Conservation (phyloP, 2,329 filamentous ascomycete genomes). For the Trichoderma cornu-damae region DNA sequence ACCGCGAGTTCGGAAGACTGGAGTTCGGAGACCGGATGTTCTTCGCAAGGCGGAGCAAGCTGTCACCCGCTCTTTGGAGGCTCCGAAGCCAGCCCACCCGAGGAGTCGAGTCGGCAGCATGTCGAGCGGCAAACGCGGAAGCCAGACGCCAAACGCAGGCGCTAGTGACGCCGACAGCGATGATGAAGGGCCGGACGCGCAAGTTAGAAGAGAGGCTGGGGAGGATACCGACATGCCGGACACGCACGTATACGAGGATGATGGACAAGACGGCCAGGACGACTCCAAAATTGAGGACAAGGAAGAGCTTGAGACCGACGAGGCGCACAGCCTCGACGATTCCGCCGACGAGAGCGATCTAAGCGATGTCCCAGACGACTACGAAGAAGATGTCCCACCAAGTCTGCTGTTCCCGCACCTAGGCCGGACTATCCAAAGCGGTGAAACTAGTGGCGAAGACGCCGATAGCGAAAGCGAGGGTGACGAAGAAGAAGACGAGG, state of each 20-base stretch:
- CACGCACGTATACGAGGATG: conserved; percentile 28
- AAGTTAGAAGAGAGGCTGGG: conserved; percentile 34
- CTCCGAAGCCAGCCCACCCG: conserved; percentile 39
- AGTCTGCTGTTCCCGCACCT: conserved; percentile 49
- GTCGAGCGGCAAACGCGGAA: conserved; percentile 46
- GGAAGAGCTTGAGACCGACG: conserved; percentile 26
- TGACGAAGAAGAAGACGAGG: conserved; percentile 26
- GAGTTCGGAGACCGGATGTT: conserved; percentile 52
- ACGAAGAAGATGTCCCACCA: conserved; percentile 53
- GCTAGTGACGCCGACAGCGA: conserved; percentile 38
- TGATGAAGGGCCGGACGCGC: conserved; percentile 39
- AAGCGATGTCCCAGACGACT: conserved; percentile 57
- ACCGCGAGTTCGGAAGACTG: conserved; percentile 38
- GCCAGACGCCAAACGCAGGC: conserved; percentile 35
- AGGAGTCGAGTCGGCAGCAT: conserved; percentile 49
- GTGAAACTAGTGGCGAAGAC: conserved; percentile 34
- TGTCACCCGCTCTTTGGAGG: conserved; percentile 47
- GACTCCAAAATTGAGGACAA: conserved; percentile 29
- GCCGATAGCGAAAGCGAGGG: conserved; percentile 35
- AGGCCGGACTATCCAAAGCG: conserved; percentile 27
- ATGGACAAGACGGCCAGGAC: conserved; percentile 29
- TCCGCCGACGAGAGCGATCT: conserved; percentile 65
- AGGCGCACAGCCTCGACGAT: conserved; percentile 55
- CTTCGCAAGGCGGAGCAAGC: conserved; percentile 58
- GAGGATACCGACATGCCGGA: conserved; percentile 43